These are phyloP conservation scores for Xenoacremonium recifei DNA, from an alignment of 2,329 filamentous ascomycete species.

Conservation along the genomic window DNA sequence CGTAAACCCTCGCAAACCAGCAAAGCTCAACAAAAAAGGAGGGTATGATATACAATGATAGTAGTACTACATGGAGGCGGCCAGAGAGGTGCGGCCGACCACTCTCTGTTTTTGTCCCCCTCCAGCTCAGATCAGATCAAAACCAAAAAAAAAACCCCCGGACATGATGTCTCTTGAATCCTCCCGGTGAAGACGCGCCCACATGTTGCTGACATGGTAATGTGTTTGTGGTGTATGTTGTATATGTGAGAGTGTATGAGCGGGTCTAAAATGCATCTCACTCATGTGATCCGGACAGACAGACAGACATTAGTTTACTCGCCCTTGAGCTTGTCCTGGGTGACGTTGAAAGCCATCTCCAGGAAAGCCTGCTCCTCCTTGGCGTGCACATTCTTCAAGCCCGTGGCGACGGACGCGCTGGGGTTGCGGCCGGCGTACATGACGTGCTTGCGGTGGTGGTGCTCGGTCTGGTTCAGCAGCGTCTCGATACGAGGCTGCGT, in stretches of 20 bases:
- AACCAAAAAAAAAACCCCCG: slow-evolving; percentile 12
- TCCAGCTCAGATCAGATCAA: slow-evolving; percentile 15
- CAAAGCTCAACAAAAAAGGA: too few species aligned
- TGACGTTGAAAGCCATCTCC: slow-evolving; percentile 61
- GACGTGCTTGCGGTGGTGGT: slow-evolving; percentile 92
- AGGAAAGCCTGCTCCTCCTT: slow-evolving; percentile 91
- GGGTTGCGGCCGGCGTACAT: slow-evolving; percentile 96
- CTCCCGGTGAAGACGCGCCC: too few species aligned
- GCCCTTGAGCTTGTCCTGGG: slow-evolving; percentile 68
- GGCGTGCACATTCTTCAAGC: slow-evolving; percentile 80
- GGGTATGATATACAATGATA: slow-evolving; percentile 36
- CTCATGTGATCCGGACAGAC: too few species aligned
- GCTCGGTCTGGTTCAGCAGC: slow-evolving; percentile 84
- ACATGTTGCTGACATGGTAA: too few species aligned
- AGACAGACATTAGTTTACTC: too few species aligned
- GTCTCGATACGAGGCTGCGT: slow-evolving; percentile 98
- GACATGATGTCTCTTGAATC: too few species aligned
- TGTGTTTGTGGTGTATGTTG: too few species aligned
- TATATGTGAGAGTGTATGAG: too few species aligned
- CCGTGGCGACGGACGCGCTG: slow-evolving; percentile 90
- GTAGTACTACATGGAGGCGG: slow-evolving; percentile 29
- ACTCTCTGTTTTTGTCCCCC: slow-evolving; percentile 19
- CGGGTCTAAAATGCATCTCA: too few species aligned
- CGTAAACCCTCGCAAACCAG: too few species aligned
- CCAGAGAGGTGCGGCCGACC: slow-evolving; percentile 21